A percentile compares a stretch with the other conserved stretches of the same genome.
Evolutionary conservation across 768 basidiomycete species (phyloP).

Genomic region (Lyophyllum semitale): DNA sequence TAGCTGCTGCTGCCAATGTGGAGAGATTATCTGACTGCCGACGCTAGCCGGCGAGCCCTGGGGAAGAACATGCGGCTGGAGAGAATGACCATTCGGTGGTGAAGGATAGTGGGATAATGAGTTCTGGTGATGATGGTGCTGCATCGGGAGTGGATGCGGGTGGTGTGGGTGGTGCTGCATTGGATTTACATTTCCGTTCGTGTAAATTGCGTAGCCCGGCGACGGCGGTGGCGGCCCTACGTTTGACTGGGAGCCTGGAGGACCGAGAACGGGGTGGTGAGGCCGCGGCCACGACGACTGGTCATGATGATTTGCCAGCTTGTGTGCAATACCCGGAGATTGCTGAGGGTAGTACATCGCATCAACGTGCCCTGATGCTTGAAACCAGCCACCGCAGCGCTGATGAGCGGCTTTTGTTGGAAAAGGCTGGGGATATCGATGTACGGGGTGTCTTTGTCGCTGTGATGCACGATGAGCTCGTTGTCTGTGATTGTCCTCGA

Average conservation of each 20-base stretch:
- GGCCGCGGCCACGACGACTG: constrained; percentile 71
- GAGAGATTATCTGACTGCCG: constrained; percentile 65
- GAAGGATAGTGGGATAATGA: constrained; percentile 79
- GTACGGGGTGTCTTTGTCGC: constrained; percentile 7
- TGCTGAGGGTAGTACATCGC: constrained; percentile 86
- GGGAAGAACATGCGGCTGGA: constrained; percentile 56
- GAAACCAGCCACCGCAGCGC: constrained; percentile 4
- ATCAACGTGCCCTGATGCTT: constrained; percentile 34
- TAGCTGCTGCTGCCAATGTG: constrained; percentile 93
- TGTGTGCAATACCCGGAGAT: constrained; percentile 79
- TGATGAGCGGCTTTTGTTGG: not conserved
- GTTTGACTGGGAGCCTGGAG: constrained; percentile 51
- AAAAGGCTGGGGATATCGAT: not conserved
- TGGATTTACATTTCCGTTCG: constrained; percentile 63
- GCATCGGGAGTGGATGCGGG: constrained; percentile 53
- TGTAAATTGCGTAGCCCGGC: constrained; percentile 76
- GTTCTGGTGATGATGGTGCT: constrained; percentile 79
- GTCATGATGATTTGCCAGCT: constrained; percentile 74
- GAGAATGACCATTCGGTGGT: constrained; percentile 70
- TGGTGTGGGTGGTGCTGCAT: constrained; percentile 67
- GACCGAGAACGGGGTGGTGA: constrained; percentile 53
- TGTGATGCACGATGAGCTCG: constrained; percentile 17
- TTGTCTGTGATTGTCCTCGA: constrained; percentile 12
- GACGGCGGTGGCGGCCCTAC: constrained; percentile 70
- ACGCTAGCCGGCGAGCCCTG: constrained; percentile 60